Evolutionary conservation across 768 basidiomycete species (phyloP), one percentile per base, ranked within the genome.

Genomic region (Mycena vitilis): DNA sequence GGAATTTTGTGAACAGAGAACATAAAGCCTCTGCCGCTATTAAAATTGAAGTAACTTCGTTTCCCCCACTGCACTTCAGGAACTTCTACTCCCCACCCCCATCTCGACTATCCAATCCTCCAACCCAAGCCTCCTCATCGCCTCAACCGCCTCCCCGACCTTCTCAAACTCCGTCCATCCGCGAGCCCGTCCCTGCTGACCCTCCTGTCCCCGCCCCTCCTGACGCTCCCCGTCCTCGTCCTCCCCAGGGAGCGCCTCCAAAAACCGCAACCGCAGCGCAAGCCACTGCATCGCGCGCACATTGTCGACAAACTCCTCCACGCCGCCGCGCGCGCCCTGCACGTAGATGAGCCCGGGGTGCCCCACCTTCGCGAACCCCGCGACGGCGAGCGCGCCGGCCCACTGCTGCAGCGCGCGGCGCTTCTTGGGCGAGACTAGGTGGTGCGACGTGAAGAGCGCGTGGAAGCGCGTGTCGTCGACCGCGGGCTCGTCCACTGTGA

Each of bases 211-310:
- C n/a, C n/a, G n/a, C n/a, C n/a, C n/a, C n/a, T n/a, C n/a, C n/a
- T n/a, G n/a, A n/a, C n/a, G n/a, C n/a, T n/a, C n/a, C n/a, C n/a
- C n/a, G n/a, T 12, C 57, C n/a, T 30, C 37, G 37, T 30, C 57
- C 22, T 25, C 40, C 30, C 45, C 22, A 34, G 65, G 70, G 6
- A 85, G 47, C 15, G 84, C 79, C 72, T 91, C 89, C 22, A 88
- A 75, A 72, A 92, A 90, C 25, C 92, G 78, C 7, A 91, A 78
- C 62, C 85, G 82, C 68, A 93, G 77, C 12, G 92, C 92, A 0
- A 93, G 80, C 93, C 92, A 94, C 73, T 93, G 90, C 91, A 93
- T 92, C 22, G 81, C 84, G 74, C 90, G 92, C 62, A 93, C 85
- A 59, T 89, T 90, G 22, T 75, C 79, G 1, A 91, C 86, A 71